phyloP scores from a whole-genome alignment of 2,329 filamentous ascomycete species.

The Aspergillus aculeatus region DNA sequence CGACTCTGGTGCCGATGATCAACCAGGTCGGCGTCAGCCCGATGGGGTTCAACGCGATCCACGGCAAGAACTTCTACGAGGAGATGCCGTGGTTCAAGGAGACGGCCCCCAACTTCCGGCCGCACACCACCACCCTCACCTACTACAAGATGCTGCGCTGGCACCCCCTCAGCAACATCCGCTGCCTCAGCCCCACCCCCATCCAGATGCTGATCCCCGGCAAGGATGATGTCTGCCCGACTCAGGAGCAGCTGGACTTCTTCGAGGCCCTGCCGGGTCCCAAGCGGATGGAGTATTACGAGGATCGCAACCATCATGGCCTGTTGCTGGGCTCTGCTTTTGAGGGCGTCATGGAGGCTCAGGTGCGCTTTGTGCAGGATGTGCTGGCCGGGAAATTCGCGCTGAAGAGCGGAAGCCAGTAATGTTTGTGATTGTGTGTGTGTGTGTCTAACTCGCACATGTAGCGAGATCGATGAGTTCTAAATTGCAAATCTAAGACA shows the following conservation, averaged over 20 bases:
- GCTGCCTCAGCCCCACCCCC: conserved; percentile 13
- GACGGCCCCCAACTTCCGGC: conserved; percentile 16
- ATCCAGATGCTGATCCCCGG: conserved; percentile 32
- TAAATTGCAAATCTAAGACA: too few relatives aligned
- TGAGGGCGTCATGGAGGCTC: too few relatives aligned
- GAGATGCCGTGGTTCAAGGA: conserved; percentile 16
- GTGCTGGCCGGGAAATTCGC: too few relatives aligned
- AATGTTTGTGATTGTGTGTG: too few relatives aligned
- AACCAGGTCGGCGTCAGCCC: conserved; percentile 39
- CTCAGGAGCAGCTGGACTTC: conserved; percentile 24
- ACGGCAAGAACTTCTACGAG: conserved; percentile 14
- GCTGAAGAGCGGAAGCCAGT: too few relatives aligned
- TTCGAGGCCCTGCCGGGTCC: conserved; percentile 16
- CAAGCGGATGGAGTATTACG: neutral
- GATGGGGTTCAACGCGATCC: conserved; percentile 30
- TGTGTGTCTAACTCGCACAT: too few relatives aligned
- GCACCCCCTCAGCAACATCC: conserved; percentile 19
- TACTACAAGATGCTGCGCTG: conserved; percentile 32
- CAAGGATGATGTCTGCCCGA: conserved; percentile 25
- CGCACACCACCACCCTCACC: conserved; percentile 29
- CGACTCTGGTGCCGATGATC: conserved; percentile 40
- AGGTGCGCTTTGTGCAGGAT: too few relatives aligned
- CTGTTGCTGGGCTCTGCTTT: too few relatives aligned
- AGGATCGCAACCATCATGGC: too few relatives aligned
- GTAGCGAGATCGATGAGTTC: too few relatives aligned